A percentile compares a stretch with the other conserved stretches of the same genome.
Conservation (phyloP, 306 rosid species). For the Malus fusca region DNA sequence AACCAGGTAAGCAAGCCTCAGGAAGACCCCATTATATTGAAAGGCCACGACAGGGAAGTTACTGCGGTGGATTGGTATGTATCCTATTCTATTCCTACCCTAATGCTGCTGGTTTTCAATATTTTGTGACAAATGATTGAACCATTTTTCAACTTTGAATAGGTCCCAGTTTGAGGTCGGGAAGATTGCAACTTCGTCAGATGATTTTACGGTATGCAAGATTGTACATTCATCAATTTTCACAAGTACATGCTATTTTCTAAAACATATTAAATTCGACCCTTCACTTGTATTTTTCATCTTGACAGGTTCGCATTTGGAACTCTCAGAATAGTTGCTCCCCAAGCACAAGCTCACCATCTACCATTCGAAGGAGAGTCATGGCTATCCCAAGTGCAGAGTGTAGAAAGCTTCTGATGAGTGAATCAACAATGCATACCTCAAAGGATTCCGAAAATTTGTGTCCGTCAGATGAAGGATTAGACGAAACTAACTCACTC, state of each 20-base stretch:
- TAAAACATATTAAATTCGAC: not conserved
- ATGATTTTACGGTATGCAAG: constrained; percentile 72
- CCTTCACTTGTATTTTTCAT: not conserved
- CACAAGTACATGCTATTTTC: not conserved
- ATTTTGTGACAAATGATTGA: not conserved
- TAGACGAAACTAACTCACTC: constrained; percentile 8
- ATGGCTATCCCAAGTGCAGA: constrained; percentile 64
- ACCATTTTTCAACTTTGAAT: constrained; percentile 3
- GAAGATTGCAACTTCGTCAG: constrained; percentile 78
- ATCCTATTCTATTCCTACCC: not conserved
- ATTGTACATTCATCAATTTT: not conserved
- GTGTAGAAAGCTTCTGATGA: constrained; percentile 36
- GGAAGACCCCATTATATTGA: constrained; percentile 45
- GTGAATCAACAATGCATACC: constrained; percentile 21
- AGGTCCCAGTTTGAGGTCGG: constrained; percentile 75
- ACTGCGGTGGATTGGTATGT: constrained; percentile 82
- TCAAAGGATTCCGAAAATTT: constrained; percentile 17
- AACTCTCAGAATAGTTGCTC: constrained; percentile 31
- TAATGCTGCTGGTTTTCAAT: constrained; percentile 10
- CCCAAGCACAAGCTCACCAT: constrained; percentile 30
- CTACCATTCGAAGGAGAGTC: constrained; percentile 59
- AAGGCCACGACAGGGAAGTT: constrained; percentile 72
- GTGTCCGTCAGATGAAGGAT: constrained; percentile 15
- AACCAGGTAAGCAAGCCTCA: constrained; percentile 67
- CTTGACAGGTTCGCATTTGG: constrained; percentile 68